Percentiles rank a stretch among this genome's conserved stretches.
These are phyloP conservation scores for Aspergillus aculeatus DNA, from an alignment of 2,329 filamentous ascomycete species.

Conservation along the genomic window DNA sequence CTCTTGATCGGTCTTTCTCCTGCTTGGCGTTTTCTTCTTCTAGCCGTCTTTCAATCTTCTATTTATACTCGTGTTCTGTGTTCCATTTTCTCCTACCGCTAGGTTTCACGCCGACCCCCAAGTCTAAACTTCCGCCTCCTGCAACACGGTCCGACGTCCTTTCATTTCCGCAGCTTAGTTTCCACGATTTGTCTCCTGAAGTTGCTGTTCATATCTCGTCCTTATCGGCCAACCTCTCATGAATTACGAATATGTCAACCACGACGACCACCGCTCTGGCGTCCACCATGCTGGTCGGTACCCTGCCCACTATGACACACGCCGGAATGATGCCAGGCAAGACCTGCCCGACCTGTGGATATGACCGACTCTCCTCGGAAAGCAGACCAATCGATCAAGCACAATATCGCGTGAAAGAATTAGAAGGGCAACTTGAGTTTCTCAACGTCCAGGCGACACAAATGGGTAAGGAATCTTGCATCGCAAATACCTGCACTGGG, in stretches of 20 bases:
- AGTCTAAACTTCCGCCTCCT: slow-evolving; percentile 3
- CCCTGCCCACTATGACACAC: slow-evolving; percentile 29
- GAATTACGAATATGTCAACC: slow-evolving; percentile 26
- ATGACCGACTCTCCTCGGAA: slow-evolving; percentile 25
- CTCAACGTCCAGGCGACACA: slow-evolving; percentile 54
- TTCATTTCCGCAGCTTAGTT: slow-evolving; percentile 14
- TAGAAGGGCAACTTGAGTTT: slow-evolving; percentile 55
- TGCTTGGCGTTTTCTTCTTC: neutral
- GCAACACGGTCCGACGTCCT: slow-evolving; percentile 12
- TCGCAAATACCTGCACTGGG: neutral
- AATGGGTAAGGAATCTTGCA: slow-evolving; percentile 46
- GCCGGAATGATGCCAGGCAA: slow-evolving; percentile 23
- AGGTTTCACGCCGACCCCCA: neutral
- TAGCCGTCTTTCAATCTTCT: neutral
- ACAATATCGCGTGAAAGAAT: slow-evolving; percentile 48
- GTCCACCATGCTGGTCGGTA: slow-evolving; percentile 34
- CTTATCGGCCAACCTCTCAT: slow-evolving; percentile 1
- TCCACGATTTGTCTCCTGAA: neutral
- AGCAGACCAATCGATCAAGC: slow-evolving; percentile 30
- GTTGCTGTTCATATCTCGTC: neutral
- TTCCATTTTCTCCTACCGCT: neutral
- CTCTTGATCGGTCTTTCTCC: neutral
- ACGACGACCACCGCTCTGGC: slow-evolving; percentile 25
- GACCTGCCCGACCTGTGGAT: slow-evolving; percentile 43
- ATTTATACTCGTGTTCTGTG: neutral